Conservation (phyloP, 129 eudicot species). For the Rutidosis leptorrhynchoides region DNA sequence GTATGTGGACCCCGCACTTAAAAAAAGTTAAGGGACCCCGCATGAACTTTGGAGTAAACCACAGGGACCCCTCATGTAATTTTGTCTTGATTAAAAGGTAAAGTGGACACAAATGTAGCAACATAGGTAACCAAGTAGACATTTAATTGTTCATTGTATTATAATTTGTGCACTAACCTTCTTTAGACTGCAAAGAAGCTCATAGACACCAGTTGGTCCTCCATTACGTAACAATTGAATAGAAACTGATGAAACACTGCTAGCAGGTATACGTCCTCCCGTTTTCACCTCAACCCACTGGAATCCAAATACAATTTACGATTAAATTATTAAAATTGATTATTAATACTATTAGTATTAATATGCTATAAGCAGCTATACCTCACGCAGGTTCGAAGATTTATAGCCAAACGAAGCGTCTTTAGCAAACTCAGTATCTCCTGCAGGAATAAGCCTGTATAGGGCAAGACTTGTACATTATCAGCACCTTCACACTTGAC, state of each 20-base stretch:
- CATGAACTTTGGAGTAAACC: too few relatives aligned
- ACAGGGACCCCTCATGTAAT: too few relatives aligned
- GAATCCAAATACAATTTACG: conserved; percentile 18
- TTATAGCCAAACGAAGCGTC: conserved; percentile 97
- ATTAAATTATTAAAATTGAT: neutral
- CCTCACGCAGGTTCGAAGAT: conserved; percentile 94
- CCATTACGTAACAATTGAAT: conserved; percentile 76
- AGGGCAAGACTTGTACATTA: conserved; percentile 20
- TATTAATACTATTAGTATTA: neutral
- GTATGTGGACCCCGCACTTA: too few relatives aligned
- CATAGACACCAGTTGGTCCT: conserved; percentile 93
- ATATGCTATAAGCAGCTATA: conserved; percentile 22
- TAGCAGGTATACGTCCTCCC: conserved; percentile 66
- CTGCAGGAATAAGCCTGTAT: conserved; percentile 90
- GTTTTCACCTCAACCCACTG: conserved; percentile 99
- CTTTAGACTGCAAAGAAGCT: conserved; percentile 74
- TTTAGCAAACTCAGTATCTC: conserved; percentile 98
- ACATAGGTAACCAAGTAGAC: too few relatives aligned
- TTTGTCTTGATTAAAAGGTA: conserved; percentile 15
- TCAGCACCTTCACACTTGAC: conserved; percentile 15
- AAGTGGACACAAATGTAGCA: conserved; percentile 5
- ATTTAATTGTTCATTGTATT: neutral
- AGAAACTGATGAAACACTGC: conserved; percentile 77
- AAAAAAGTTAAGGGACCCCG: too few relatives aligned
- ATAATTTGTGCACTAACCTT: conserved; percentile 51